A percentile compares a stretch with the other conserved stretches of the same genome.
Evolutionary conservation across 2,329 filamentous ascomycete genomes (phyloP).

Genomic region (Fonsecaea erecta): DNA sequence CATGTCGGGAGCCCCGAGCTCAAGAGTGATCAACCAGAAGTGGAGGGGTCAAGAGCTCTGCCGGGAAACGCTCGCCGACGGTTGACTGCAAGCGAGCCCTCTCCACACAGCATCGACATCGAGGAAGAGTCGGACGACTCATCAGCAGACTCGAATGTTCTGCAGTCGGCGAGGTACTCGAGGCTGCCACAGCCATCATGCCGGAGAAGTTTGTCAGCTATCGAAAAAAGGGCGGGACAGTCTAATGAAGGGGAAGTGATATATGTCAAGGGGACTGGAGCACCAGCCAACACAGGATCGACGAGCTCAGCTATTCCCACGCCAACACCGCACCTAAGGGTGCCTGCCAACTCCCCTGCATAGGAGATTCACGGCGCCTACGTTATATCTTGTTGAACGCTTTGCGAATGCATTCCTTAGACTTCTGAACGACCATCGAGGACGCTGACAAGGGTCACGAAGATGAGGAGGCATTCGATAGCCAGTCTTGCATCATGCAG

Average conservation of each 20-base stretch:
- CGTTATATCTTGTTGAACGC: not conserved
- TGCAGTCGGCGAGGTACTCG: slow-evolving; percentile 12
- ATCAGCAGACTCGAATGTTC: slow-evolving; percentile 2
- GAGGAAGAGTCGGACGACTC: slow-evolving; percentile 13
- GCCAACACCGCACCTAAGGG: slow-evolving; percentile 7
- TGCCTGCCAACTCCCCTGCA: not conserved
- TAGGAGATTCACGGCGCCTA: not conserved
- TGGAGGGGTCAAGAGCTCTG: not conserved
- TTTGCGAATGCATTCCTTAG: not conserved
- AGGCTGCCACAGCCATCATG: slow-evolving; percentile 1
- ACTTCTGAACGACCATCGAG: not conserved
- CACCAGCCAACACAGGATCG: slow-evolving; percentile 3
- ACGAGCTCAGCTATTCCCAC: slow-evolving; percentile 10
- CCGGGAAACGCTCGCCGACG: slow-evolving; percentile 3
- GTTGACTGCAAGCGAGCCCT: slow-evolving; percentile 16
- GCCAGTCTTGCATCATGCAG: not conserved
- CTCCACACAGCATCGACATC: not conserved
- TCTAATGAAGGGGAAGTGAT: not conserved
- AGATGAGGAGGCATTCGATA: not conserved
- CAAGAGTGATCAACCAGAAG: not conserved
- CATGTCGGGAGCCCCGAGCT: not conserved
- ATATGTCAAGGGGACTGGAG: not conserved
- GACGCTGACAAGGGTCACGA: not conserved
- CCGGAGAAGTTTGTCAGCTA: slow-evolving; percentile 11
- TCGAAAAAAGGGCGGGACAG: slow-evolving; percentile 1